A percentile compares a stretch with the other conserved stretches of the same genome.
These are phyloP conservation scores for Penicillium ochrochloron DNA, from an alignment of 495 filamentous ascomycete species.

Conservation along the genomic window DNA sequence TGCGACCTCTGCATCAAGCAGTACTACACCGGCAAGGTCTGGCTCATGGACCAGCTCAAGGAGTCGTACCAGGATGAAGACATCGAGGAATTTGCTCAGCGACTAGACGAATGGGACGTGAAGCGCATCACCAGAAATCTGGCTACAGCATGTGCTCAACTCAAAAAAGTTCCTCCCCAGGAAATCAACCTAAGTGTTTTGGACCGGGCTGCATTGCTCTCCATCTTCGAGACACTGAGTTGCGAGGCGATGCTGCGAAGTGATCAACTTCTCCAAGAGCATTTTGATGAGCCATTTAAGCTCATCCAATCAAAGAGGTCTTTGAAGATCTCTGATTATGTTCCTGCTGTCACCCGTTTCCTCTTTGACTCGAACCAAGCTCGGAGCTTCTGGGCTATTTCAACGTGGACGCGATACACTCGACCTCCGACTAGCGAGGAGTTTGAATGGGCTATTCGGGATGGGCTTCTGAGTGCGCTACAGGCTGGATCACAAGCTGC, in stretches of 20 bases:
- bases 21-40: constrained; percentile 75
- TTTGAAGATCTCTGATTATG: constrained; percentile 69
- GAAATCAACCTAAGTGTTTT: constrained; percentile 54
- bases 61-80: constrained; percentile 67
- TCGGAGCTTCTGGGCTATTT: constrained; percentile 68
- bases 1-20: constrained; percentile 82
- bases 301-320: constrained; percentile 72
- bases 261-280: constrained; percentile 52
- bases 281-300: constrained; percentile 79
- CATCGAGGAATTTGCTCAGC: constrained; percentile 57
- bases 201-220: constrained; percentile 55
- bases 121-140: constrained; percentile 65
- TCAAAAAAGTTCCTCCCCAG: constrained; percentile 52
- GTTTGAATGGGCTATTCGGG: constrained; percentile 82
- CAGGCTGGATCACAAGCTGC: constrained; percentile 49
- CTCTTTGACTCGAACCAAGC: constrained; percentile 69
- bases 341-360: constrained; percentile 80
- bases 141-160: constrained; percentile 47
- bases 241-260: constrained; percentile 63
- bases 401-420: constrained; percentile 65
- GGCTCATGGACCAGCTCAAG: constrained; percentile 62
- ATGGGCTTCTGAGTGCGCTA: constrained; percentile 57
- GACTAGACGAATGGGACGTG: constrained; percentile 63
- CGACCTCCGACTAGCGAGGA: constrained; percentile 63
- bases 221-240: constrained; percentile 67